Conservation (phyloP, 176 grass and related monocot genomes). For the Microstegium vimineum region DNA sequence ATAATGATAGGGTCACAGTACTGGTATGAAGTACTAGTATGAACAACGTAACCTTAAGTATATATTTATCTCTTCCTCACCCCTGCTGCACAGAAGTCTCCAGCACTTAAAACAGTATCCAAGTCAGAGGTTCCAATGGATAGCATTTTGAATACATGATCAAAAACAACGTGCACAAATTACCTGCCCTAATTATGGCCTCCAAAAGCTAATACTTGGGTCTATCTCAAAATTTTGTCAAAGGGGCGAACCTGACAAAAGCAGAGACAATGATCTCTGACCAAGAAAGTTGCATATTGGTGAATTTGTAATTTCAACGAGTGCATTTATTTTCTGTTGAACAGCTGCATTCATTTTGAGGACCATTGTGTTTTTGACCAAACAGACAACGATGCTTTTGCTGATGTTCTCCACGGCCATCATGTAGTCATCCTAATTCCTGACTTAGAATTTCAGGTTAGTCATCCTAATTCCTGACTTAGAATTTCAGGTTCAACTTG, state of each 20-base stretch:
- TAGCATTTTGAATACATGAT: constrained; percentile 2
- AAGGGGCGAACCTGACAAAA: constrained; percentile 33
- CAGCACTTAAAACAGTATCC: constrained; percentile 8
- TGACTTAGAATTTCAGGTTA: too few relatives aligned
- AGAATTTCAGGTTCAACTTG: neutral
- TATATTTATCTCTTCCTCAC: neutral
- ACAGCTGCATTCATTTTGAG: neutral
- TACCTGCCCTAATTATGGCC: constrained; percentile 6
- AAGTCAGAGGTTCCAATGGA: neutral
- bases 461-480: too few relatives aligned
- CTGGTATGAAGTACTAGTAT: neutral
- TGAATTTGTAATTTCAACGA: constrained; percentile 9
- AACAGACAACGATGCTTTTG: neutral
- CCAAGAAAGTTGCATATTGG: neutral
- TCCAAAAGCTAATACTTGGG: constrained; percentile 19
- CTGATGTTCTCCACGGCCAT: neutral
- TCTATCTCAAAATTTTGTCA: neutral
- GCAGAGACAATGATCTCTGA: constrained; percentile 21
- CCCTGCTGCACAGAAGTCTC: constrained; percentile 20
- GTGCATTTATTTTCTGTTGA: neutral
- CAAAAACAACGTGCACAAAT: constrained; percentile 12
- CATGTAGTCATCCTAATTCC: neutral
- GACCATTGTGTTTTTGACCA: neutral
- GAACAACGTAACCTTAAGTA: neutral
- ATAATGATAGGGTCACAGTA: neutral